phyloP scores from a whole-genome alignment of 2,329 filamentous ascomycete species.

The Colletotrichum liriopes region DNA sequence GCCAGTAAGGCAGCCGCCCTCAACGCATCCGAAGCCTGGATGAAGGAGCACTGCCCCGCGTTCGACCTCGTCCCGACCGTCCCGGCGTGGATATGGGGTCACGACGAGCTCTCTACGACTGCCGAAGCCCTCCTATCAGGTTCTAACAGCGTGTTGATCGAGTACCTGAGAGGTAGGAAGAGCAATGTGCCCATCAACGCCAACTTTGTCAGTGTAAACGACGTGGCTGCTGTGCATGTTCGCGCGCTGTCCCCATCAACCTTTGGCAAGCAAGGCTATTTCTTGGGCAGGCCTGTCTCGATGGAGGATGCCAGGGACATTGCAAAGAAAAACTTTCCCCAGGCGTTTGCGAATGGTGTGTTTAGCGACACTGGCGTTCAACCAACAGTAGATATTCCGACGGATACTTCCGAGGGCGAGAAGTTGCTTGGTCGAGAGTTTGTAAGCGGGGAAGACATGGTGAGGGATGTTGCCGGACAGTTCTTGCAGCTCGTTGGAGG shows the following conservation, averaged over 20 bases:
- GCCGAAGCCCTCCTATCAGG: constrained; percentile 47
- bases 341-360: constrained; percentile 19
- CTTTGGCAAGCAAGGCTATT: constrained; percentile 46
- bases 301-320: constrained; percentile 14
- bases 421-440: constrained; percentile 53
- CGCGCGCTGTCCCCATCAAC: constrained; percentile 52
- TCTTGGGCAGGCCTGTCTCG: constrained; percentile 14
- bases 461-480: constrained; percentile 52
- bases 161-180: constrained; percentile 50
- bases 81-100: constrained; percentile 55
- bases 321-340: constrained; percentile 13
- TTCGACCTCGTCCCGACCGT: constrained; percentile 56
- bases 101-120: constrained; percentile 52
- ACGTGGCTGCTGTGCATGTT: constrained; percentile 56
- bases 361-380: constrained; percentile 9
- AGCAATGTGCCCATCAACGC: constrained; percentile 46
- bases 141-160: constrained; percentile 52
- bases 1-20: constrained; percentile 55
- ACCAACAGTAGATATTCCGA: constrained; percentile 25
- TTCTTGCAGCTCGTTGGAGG: constrained; percentile 49
- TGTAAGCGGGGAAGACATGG: constrained; percentile 51
- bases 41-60: constrained; percentile 50
- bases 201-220: constrained; percentile 53
- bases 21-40: constrained; percentile 51
- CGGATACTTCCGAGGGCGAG: constrained; percentile 49